phyloP scores from a whole-genome alignment of 2,329 filamentous ascomycete species.

The Aspergillus sp. region DNA sequence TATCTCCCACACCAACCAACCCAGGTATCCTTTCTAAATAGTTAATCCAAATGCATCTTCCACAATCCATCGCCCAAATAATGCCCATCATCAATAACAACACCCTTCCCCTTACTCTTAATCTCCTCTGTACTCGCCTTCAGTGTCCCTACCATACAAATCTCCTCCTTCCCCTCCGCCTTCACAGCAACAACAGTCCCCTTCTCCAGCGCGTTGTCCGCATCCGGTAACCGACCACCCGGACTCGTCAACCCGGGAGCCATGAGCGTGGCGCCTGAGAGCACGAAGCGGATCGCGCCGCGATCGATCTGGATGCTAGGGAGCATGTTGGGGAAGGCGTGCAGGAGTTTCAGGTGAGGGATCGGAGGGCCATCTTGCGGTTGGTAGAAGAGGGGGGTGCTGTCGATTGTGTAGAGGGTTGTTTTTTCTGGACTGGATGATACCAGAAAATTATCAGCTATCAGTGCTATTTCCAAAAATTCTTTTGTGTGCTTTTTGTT shows the following conservation, averaged over 20 bases:
- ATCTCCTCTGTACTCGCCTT: constrained; percentile 88
- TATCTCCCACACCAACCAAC: not conserved
- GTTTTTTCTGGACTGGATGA: constrained; percentile 73
- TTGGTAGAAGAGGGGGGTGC: constrained; percentile 87
- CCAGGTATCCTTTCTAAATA: not conserved
- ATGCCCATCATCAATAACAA: constrained; percentile 91
- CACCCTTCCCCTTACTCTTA: constrained; percentile 91
- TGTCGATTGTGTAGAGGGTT: constrained; percentile 82
- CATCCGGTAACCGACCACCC: constrained; percentile 76
- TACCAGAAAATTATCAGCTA: not conserved
- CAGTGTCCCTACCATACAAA: constrained; percentile 83
- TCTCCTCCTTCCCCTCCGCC: constrained; percentile 91
- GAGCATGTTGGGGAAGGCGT: constrained; percentile 85
- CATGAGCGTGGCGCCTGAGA: constrained; percentile 94
- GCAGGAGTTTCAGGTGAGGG: constrained; percentile 86
- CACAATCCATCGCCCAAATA: constrained; percentile 93
- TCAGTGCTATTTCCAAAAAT: not conserved
- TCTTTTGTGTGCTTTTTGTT: too few relatives aligned
- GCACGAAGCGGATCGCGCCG: constrained; percentile 94
- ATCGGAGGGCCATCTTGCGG: constrained; percentile 76
- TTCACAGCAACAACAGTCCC: constrained; percentile 86
- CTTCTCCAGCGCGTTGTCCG: constrained; percentile 67
- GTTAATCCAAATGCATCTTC: constrained; percentile 67
- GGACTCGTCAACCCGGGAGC: constrained; percentile 85
- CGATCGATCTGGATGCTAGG: constrained; percentile 87